A percentile compares a stretch with the other conserved stretches of the same genome.
These are phyloP conservation scores for Populus euphratica DNA, from an alignment of 345 rosid species.

Conservation along the genomic window DNA sequence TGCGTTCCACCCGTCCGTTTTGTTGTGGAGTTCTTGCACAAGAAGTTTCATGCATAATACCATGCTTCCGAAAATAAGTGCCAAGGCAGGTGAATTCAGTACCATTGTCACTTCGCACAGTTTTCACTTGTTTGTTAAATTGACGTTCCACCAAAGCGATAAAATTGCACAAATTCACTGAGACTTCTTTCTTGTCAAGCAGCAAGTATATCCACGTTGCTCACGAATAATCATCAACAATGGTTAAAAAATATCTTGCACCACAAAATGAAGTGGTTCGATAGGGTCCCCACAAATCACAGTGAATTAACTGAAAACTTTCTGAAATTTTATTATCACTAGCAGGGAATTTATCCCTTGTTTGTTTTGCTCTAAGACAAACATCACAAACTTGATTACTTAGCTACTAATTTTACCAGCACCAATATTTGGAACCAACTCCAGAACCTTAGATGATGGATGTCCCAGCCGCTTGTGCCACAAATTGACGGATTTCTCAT, in stretches of 20 bases:
- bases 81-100: not conserved
- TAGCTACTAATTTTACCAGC: not conserved
- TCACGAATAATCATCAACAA: slow-evolving; percentile 22
- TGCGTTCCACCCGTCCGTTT: slow-evolving; percentile 10
- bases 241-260: slow-evolving; percentile 3
- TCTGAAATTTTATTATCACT: slow-evolving; percentile 7
- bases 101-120: slow-evolving; percentile 6
- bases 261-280: not conserved
- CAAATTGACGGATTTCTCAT: not conserved
- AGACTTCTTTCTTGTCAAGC: slow-evolving; percentile 8
- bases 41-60: not conserved
- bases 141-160: not conserved
- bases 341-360: not conserved
- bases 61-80: not conserved
- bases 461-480: slow-evolving; percentile 18
- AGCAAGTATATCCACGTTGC: slow-evolving; percentile 15
- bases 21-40: slow-evolving; percentile 12
- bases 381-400: slow-evolving; percentile 4
- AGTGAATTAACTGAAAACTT: slow-evolving; percentile 3
- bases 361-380: slow-evolving; percentile 18
- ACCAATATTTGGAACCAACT: not conserved
- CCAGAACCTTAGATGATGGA: not conserved
- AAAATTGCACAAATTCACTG: not conserved
- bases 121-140: not conserved
- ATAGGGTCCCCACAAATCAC: not conserved